A percentile compares a stretch with the other conserved stretches of the same genome.
Evolutionary conservation across 2,329 filamentous ascomycete genomes (phyloP).

Genomic region (Colletotrichum endophyticum): DNA sequence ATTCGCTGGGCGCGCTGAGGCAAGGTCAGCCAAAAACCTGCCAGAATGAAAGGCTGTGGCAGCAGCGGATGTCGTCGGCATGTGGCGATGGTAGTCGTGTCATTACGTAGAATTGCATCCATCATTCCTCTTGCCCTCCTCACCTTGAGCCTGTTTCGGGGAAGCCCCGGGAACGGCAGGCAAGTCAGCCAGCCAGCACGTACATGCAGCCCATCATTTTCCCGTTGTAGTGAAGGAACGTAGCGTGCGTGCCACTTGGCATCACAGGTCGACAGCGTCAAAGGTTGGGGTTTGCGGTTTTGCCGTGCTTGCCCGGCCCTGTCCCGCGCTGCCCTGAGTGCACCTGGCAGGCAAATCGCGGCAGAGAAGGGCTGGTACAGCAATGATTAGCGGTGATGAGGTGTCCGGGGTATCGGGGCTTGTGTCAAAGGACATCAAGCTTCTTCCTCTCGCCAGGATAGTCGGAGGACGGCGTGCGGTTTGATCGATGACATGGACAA

Average conservation of each 20-base stretch:
- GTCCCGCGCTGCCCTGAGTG: background rate
- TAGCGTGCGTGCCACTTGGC: background rate
- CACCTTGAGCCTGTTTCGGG: background rate
- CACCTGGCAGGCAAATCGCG: background rate
- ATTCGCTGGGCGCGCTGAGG: background rate
- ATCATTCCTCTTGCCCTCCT: background rate
- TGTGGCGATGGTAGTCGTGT: conserved; percentile 16
- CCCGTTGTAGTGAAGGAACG: background rate
- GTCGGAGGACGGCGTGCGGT: background rate
- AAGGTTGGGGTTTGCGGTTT: background rate
- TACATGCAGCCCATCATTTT: conserved; percentile 5
- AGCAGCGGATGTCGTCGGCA: conserved; percentile 7
- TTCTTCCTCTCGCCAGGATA: background rate
- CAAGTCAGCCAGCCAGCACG: background rate
- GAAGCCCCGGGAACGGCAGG: background rate
- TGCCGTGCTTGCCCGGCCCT: background rate
- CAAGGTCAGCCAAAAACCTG: background rate
- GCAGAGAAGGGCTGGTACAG: background rate
- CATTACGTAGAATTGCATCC: conserved; percentile 16
- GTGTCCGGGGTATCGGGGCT: background rate
- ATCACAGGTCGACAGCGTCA: background rate
- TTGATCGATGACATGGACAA: conserved; percentile 11
- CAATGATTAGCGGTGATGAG: background rate
- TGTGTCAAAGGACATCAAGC: background rate
- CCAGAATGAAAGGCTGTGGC: background rate